A percentile compares a stretch with the other conserved stretches of the same genome.
Evolutionary conservation across 768 basidiomycete species (phyloP).

Genomic region (Mycena rebaudengoi): DNA sequence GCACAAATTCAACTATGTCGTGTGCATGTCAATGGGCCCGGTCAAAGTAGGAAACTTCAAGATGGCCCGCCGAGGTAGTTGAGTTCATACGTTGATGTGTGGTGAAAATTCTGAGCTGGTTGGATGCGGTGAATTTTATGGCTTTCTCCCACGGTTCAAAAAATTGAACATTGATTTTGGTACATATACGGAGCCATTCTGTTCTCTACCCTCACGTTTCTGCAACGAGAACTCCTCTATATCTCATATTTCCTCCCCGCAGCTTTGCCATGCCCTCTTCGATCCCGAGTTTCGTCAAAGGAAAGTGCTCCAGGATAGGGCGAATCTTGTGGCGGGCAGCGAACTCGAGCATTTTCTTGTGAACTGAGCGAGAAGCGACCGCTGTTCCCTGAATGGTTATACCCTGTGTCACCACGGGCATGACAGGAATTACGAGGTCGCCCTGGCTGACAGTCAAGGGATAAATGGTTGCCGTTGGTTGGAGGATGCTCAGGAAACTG

Average conservation of each 20-base stretch:
- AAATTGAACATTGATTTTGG: no score
- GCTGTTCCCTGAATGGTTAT: conserved; percentile 28
- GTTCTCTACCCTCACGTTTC: no score
- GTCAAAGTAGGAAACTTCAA: no score
- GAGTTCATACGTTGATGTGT: no score
- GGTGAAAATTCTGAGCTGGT: no score
- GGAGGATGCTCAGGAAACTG: conserved; percentile 7
- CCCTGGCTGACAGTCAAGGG: not conserved
- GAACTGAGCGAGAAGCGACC: conserved; percentile 6
- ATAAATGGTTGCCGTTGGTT: conserved; percentile 1
- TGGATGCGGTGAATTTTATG: no score
- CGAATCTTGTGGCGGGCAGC: conserved; percentile 37
- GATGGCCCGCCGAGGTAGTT: no score
- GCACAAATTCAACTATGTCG: no score
- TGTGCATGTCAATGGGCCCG: no score
- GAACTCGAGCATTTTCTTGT: conserved; percentile 40
- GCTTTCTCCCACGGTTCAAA: no score
- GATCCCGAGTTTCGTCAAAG: conserved; percentile 37
- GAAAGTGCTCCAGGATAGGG: conserved; percentile 41
- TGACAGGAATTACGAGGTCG: conserved; percentile 1
- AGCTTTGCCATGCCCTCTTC: conserved; percentile 14
- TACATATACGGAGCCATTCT: no score
- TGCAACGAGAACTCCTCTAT: conserved; percentile 20
- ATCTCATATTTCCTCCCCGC: conserved; percentile 19
- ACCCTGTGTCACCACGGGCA: not conserved